These are phyloP conservation scores for Candida lessepsii DNA, from an alignment of 805 yeast species.

Conservation along the genomic window DNA sequence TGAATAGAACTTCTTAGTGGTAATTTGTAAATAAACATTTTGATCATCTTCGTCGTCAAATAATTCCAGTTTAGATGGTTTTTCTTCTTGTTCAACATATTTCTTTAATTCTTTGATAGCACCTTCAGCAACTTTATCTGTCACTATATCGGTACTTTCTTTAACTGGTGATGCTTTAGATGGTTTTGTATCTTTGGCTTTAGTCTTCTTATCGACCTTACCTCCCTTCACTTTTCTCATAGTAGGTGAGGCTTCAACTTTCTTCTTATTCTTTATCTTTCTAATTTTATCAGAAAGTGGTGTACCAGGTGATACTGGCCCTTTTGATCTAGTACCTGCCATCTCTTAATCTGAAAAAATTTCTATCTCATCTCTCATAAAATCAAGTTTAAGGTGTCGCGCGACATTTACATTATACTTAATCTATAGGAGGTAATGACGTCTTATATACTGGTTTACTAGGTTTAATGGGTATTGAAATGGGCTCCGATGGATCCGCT, in stretches of 20 bases:
- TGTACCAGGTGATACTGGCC: conserved; percentile 24
- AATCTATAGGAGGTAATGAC: conserved; percentile 30
- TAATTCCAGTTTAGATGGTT: conserved; percentile 45
- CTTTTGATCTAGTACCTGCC: conserved; percentile 36
- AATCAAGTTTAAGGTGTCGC: neutral
- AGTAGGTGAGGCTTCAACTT: conserved; percentile 25
- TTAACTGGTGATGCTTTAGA: neutral
- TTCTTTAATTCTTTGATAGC: conserved; percentile 68
- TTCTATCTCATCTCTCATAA: conserved; percentile 18
- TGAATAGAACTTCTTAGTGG: conserved; percentile 63
- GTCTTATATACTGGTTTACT: conserved; percentile 29
- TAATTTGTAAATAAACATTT: conserved; percentile 57
- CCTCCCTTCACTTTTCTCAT: conserved; percentile 20
- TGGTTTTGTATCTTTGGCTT: conserved; percentile 9
- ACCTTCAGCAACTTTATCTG: conserved; percentile 29
- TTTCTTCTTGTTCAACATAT: conserved; percentile 42
- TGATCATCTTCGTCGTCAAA: conserved; percentile 47
- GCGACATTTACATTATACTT: conserved; percentile 4
- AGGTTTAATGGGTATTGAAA: conserved; percentile 11
- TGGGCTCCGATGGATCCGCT: conserved; percentile 12
- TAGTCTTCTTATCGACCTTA: conserved; percentile 15
- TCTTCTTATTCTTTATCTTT: conserved; percentile 22
- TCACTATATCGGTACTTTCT: conserved; percentile 11
- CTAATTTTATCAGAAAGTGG: conserved; percentile 24
- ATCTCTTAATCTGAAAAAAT: conserved; percentile 16